Evolutionary conservation across 352 stramenopile genomes (phyloP).

Genomic region (Elongisporangium prolatum): DNA sequence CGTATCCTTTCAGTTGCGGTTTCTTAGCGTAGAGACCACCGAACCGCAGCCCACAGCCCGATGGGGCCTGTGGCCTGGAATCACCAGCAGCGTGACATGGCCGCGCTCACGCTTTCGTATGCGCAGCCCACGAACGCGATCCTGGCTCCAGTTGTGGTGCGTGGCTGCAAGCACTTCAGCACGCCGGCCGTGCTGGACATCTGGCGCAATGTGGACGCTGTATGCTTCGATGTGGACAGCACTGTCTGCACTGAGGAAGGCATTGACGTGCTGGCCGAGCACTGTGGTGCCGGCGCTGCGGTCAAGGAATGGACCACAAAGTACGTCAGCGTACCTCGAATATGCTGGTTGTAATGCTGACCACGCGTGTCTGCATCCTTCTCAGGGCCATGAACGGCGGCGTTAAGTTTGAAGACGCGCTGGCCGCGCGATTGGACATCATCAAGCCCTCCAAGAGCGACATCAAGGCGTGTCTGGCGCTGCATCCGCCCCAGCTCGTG

Average conservation of each 20-base stretch:
- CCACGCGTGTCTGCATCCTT: slow-evolving; percentile 1
- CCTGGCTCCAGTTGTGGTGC: slow-evolving; percentile 9
- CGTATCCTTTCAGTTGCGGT: not conserved
- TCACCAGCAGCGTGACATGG: slow-evolving; percentile 8
- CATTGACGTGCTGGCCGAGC: slow-evolving; percentile 97
- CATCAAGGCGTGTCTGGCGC: slow-evolving; percentile 88
- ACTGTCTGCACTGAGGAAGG: slow-evolving; percentile 97
- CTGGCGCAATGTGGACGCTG: slow-evolving; percentile 65
- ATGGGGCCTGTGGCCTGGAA: not conserved
- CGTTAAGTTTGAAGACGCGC: slow-evolving; percentile 97
- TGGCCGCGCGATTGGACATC: slow-evolving; percentile 93
- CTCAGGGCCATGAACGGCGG: slow-evolving; percentile 95
- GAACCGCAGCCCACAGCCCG: not conserved
- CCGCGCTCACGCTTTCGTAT: slow-evolving; percentile 11
- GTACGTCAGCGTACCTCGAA: slow-evolving; percentile 24
- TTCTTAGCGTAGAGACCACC: not conserved
- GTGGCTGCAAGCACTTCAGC: slow-evolving; percentile 5
- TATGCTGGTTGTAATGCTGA: slow-evolving; percentile 3
- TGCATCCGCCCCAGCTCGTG: slow-evolving; percentile 90
- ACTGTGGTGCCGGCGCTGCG: slow-evolving; percentile 91
- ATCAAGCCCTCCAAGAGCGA: slow-evolving; percentile 91
- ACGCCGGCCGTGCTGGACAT: slow-evolving; percentile 29
- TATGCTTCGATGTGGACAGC: slow-evolving; percentile 95
- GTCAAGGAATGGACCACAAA: slow-evolving; percentile 94
- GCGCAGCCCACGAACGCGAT: slow-evolving; percentile 10